Evolutionary conservation across 2,329 filamentous ascomycete species (phyloP).

Genomic region (Dactylellina sp.): DNA sequence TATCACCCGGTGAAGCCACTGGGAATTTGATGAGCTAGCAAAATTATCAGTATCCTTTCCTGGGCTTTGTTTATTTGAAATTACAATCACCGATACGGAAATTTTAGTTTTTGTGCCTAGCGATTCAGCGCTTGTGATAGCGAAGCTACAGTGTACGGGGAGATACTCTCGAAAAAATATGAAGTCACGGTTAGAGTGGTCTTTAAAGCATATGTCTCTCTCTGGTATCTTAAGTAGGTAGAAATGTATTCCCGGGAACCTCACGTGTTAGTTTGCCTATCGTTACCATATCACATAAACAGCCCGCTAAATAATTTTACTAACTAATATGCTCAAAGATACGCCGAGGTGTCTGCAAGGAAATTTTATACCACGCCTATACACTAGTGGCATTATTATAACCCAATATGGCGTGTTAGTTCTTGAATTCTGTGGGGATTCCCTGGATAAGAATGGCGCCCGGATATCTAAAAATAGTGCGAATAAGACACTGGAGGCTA

Average conservation of each 20-base stretch:
- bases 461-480: not conserved
- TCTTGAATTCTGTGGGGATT: constrained; percentile 5
- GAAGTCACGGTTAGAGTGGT: not conserved
- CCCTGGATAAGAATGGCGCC: not conserved
- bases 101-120: not conserved
- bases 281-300: too few species aligned
- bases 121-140: not conserved
- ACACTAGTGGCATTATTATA: not conserved
- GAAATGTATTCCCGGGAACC: not conserved
- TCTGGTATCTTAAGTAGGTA: not conserved
- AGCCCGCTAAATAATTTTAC: too few species aligned
- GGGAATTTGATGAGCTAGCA: not conserved
- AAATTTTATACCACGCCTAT: not conserved
- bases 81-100: not conserved
- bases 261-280: too few species aligned
- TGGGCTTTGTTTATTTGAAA: not conserved
- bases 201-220: not conserved
- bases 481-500: not conserved
- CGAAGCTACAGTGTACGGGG: not conserved
- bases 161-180: not conserved
- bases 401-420: constrained; percentile 4
- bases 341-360: constrained; percentile 7
- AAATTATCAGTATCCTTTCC: not conserved
- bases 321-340: not conserved
- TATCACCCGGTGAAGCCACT: too few species aligned